Evolutionary conservation across 148 eudicot genomes (phyloP).

Genomic region (Nyssa sinensis): DNA sequence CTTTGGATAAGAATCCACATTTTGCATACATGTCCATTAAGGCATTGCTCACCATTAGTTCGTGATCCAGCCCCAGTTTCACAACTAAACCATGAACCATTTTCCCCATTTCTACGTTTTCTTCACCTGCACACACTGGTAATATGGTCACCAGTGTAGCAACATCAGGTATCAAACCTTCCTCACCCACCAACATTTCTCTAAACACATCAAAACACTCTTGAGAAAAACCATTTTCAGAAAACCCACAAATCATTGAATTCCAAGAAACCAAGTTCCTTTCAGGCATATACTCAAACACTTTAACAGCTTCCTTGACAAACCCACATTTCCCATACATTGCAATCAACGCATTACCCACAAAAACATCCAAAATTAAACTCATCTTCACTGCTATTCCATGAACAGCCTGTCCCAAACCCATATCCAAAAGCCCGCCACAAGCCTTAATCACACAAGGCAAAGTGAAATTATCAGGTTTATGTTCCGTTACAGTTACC

Average conservation of each 20-base stretch:
- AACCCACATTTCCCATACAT: constrained; percentile 56
- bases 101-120: constrained; percentile 39
- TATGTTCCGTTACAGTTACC: constrained; percentile 22
- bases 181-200: constrained; percentile 30
- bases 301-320: constrained; percentile 37
- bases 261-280: constrained; percentile 73
- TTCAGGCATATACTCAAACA: constrained; percentile 46
- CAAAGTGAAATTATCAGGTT: constrained; percentile 61
- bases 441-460: constrained; percentile 64
- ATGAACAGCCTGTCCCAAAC: constrained; percentile 40
- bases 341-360: constrained; percentile 54
- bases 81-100: constrained; percentile 52
- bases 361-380: constrained; percentile 49
- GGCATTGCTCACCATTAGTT: constrained; percentile 53
- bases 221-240: constrained; percentile 33
- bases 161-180: constrained; percentile 42
- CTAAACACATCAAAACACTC: constrained; percentile 36
- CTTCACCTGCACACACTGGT: constrained; percentile 47
- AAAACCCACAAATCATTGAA: constrained; percentile 48
- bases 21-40: constrained; percentile 70
- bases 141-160: constrained; percentile 55
- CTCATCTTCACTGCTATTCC: constrained; percentile 48
- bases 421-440: constrained; percentile 39
- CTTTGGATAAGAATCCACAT: constrained; percentile 44
- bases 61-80: constrained; percentile 39